Percentiles rank a stretch among this genome's conserved stretches.
phyloP scores from a whole-genome alignment of 495 filamentous ascomycete genomes.

The Extremus antarcticus region DNA sequence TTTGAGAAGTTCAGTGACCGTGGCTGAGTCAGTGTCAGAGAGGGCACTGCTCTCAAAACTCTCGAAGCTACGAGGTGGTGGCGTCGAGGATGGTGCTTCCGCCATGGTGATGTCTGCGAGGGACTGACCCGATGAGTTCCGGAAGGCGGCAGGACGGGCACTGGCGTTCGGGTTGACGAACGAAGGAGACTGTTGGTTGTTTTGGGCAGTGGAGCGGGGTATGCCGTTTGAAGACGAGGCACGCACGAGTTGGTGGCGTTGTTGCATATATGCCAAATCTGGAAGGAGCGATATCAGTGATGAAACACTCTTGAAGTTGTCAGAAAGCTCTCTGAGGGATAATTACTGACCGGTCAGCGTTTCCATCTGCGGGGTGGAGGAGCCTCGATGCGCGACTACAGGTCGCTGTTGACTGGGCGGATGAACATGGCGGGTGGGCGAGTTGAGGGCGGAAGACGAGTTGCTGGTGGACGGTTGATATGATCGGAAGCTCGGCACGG shows the following conservation, averaged over 20 bases:
- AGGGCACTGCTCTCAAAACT: constrained; percentile 42
- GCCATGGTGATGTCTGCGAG: constrained; percentile 48
- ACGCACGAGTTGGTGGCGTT: constrained; percentile 45
- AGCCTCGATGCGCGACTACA: constrained; percentile 27
- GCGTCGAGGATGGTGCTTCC: constrained; percentile 38
- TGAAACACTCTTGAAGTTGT: too few relatives aligned
- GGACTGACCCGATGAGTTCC: constrained; percentile 44
- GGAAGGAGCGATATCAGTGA: constrained; percentile 4
- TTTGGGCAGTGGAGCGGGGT: constrained; percentile 38
- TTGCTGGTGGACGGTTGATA: constrained; percentile 2
- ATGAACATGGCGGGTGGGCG: constrained; percentile 15
- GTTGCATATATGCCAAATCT: constrained; percentile 58
- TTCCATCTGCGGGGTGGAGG: constrained; percentile 53
- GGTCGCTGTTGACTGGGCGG: constrained; percentile 7
- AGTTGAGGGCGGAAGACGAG: constrained; percentile 21
- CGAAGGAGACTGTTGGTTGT: constrained; percentile 38
- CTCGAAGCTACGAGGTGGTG: constrained; percentile 37
- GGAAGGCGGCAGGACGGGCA: constrained; percentile 40
- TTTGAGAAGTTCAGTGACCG: constrained; percentile 42
- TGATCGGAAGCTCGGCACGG: constrained; percentile 18
- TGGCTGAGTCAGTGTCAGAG: constrained; percentile 41
- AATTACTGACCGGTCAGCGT: constrained; percentile 43
- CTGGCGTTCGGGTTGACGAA: constrained; percentile 28
- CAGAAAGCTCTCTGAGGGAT: too few relatives aligned
- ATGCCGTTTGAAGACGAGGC: constrained; percentile 35